Percentiles rank a stretch among this genome's conserved stretches.
phyloP scores from a whole-genome alignment of 2,329 filamentous ascomycete species.

The Chaetomiaceae sp. region DNA sequence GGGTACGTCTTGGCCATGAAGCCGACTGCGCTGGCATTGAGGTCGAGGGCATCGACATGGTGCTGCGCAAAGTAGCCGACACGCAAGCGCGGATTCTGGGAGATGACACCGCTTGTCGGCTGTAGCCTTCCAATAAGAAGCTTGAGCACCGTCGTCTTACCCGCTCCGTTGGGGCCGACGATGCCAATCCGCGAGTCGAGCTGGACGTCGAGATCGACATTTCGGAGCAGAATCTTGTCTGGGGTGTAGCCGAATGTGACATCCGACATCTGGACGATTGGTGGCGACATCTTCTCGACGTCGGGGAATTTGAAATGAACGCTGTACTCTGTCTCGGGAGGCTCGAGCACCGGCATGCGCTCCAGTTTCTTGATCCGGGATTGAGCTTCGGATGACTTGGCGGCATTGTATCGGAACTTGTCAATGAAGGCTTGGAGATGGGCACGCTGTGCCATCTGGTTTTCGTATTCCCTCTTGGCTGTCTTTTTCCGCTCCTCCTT shows the following conservation, averaged over 20 bases:
- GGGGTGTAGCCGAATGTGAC: slow-evolving; percentile 84
- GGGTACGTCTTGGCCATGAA: slow-evolving; percentile 95
- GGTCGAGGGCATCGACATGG: slow-evolving; percentile 91
- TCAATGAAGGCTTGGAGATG: slow-evolving; percentile 98
- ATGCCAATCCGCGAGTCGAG: slow-evolving; percentile 98
- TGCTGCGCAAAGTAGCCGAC: slow-evolving; percentile 98
- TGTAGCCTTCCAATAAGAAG: slow-evolving; percentile 85
- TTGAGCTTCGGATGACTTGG: slow-evolving; percentile 96
- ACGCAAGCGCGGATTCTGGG: slow-evolving; percentile 79
- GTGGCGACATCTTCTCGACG: slow-evolving; percentile 94
- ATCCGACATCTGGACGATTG: slow-evolving; percentile 94
- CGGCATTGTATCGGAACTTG: slow-evolving; percentile 99
- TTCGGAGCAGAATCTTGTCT: slow-evolving; percentile 73
- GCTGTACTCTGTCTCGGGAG: slow-evolving; percentile 89
- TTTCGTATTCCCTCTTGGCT: slow-evolving; percentile 95
- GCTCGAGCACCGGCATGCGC: slow-evolving; percentile 86
- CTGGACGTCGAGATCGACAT: slow-evolving; percentile 94
- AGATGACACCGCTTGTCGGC: slow-evolving; percentile 75
- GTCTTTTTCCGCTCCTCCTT: slow-evolving; percentile 97
- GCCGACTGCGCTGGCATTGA: slow-evolving; percentile 81
- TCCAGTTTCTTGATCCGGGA: slow-evolving; percentile 99
- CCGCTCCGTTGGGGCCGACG: slow-evolving; percentile 97
- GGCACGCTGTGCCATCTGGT: slow-evolving; percentile 89
- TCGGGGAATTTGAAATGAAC: slow-evolving; percentile 97
- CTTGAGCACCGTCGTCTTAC: slow-evolving; percentile 98